Percentiles rank a stretch among this genome's conserved stretches.
Evolutionary conservation across 257 asterid species (phyloP).

Genomic region (Eucommia ulmoides): DNA sequence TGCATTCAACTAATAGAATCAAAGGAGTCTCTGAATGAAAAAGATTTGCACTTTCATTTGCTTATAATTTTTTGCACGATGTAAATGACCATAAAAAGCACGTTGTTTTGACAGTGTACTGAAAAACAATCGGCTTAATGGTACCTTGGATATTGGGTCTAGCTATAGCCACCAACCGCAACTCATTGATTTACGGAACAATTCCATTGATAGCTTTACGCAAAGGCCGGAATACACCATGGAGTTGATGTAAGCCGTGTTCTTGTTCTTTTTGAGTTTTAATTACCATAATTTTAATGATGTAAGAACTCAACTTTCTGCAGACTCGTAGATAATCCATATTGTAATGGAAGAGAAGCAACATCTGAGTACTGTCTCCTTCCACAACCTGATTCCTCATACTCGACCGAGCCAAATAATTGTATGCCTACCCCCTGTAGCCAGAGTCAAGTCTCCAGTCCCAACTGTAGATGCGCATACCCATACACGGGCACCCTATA

Average conservation of each 20-base stretch:
- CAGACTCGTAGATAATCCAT: constrained; percentile 55
- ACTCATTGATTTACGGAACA: constrained; percentile 38
- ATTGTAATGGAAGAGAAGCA: constrained; percentile 33
- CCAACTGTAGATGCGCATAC: constrained; percentile 59
- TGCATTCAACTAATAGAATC: too few species aligned
- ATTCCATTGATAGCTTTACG: constrained; percentile 31
- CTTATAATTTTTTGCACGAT: too few species aligned
- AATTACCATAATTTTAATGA: not conserved
- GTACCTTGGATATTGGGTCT: constrained; percentile 35
- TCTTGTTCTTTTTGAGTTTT: not conserved
- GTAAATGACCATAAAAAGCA: too few species aligned
- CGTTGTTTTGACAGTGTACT: too few species aligned
- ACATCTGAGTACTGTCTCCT: constrained; percentile 32
- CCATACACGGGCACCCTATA: constrained; percentile 62
- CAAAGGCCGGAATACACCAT: constrained; percentile 19
- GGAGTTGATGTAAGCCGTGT: constrained; percentile 35
- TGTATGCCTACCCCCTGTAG: constrained; percentile 36
- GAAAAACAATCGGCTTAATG: constrained; percentile 44
- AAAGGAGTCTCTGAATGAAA: too few species aligned
- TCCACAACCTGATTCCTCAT: constrained; percentile 19
- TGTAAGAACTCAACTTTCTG: constrained; percentile 1
- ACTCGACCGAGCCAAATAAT: constrained; percentile 40
- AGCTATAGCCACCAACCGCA: constrained; percentile 27
- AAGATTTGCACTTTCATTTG: too few species aligned
- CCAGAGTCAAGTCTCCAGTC: constrained; percentile 34